Evolutionary conservation across 2,329 filamentous ascomycete genomes (phyloP).

Genomic region (Penicillium frequentans): DNA sequence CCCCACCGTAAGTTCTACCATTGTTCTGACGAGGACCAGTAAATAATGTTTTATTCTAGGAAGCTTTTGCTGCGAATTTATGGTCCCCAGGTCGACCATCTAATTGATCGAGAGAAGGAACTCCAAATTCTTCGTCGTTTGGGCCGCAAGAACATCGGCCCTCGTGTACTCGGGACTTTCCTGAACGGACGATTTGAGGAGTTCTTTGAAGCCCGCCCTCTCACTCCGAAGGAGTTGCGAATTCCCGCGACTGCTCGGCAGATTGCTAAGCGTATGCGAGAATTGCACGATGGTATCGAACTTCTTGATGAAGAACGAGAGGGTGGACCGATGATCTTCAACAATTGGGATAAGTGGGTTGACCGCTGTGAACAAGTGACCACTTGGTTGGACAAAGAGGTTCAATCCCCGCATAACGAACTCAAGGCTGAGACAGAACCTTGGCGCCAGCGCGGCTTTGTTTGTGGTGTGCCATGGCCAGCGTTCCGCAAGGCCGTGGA

Average conservation of each 20-base stretch:
- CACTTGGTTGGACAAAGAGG: constrained; percentile 57
- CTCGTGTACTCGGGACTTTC: constrained; percentile 86
- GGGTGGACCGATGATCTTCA: constrained; percentile 79
- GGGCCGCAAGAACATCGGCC: constrained; percentile 89
- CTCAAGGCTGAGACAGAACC: constrained; percentile 46
- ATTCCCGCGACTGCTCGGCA: constrained; percentile 81
- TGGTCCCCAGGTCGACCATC: constrained; percentile 88
- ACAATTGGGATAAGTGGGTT: constrained; percentile 94
- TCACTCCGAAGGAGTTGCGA: constrained; percentile 74
- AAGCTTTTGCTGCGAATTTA: constrained; percentile 91
- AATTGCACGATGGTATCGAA: constrained; percentile 91
- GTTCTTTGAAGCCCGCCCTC: constrained; percentile 79
- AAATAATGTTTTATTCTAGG: constrained; percentile 30
- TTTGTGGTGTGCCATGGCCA: constrained; percentile 83
- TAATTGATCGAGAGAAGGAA: constrained; percentile 92
- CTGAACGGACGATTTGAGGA: constrained; percentile 94
- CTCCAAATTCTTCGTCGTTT: constrained; percentile 81
- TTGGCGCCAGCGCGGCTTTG: constrained; percentile 71
- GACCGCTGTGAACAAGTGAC: constrained; percentile 58
- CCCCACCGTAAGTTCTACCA: constrained; percentile 52
- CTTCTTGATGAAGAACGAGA: constrained; percentile 75
- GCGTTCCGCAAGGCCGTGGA: constrained; percentile 72
- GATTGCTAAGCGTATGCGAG: constrained; percentile 96
- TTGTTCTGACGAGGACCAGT: neutral
- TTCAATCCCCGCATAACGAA: constrained; percentile 50